Evolutionary conservation across 768 basidiomycete species (phyloP).

Genomic region (Botryobasidium botryosum): DNA sequence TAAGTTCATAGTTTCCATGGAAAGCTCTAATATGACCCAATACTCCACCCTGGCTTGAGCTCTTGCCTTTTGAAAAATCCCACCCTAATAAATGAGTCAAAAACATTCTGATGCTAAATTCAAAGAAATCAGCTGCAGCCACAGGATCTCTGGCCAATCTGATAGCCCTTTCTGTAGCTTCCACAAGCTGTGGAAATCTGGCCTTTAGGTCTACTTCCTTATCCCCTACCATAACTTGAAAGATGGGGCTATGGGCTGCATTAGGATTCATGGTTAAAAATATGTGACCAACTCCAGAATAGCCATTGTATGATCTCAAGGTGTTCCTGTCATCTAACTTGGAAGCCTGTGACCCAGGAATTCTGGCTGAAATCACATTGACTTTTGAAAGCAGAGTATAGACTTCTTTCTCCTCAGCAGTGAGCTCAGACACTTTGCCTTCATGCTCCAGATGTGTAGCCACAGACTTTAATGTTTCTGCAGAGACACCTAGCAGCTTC

Average conservation of each 20-base stretch:
- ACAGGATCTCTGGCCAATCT: conserved; percentile 21
- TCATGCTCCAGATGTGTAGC: conserved; percentile 11
- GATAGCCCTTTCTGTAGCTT: conserved; percentile 13
- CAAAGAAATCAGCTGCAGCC: conserved; percentile 23
- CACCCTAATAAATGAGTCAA: conserved; percentile 19
- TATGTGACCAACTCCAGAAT: conserved; percentile 18
- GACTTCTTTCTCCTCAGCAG: conserved; percentile 13
- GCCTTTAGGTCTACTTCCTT: conserved; percentile 2
- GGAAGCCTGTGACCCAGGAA: conserved; percentile 20
- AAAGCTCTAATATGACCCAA: conserved; percentile 20
- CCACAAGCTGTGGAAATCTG: conserved; percentile 14
- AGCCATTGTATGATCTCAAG: conserved; percentile 18
- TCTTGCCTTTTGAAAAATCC: conserved; percentile 13
- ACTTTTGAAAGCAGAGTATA: conserved; percentile 17
- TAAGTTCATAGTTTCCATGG: conserved; percentile 19
- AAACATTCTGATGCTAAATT: conserved; percentile 15
- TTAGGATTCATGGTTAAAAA: conserved; percentile 19
- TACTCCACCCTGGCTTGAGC: conserved; percentile 15
- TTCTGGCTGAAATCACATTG: conserved; percentile 18
- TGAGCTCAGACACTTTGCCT: conserved; percentile 2
- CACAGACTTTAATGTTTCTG: background rate
- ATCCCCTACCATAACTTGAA: conserved; percentile 20
- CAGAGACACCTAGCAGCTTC: conserved; percentile 6
- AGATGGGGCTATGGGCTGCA: conserved; percentile 16
- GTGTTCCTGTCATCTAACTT: conserved; percentile 16